These are phyloP conservation scores for Colletotrichum ledebouriae DNA, from an alignment of 2,329 filamentous ascomycete genomes.

Conservation along the genomic window DNA sequence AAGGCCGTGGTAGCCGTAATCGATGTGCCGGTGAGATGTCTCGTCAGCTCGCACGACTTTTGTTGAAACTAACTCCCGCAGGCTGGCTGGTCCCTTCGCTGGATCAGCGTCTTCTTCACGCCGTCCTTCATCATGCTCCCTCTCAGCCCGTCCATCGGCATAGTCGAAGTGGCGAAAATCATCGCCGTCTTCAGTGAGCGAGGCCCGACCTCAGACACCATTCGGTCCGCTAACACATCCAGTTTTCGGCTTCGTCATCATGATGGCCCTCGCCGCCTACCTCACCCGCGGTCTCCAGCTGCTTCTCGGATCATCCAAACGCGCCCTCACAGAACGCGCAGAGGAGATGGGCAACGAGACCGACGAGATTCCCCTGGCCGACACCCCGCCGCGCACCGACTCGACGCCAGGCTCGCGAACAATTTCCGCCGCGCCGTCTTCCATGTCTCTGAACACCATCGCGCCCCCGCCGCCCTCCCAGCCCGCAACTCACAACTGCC, in stretches of 20 bases:
- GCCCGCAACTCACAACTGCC: constrained; percentile 45
- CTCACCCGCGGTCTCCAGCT: constrained; percentile 67
- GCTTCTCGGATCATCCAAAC: constrained; percentile 64
- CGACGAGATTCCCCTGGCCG: constrained; percentile 63
- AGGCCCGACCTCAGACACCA: background rate
- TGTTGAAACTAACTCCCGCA: constrained; percentile 46
- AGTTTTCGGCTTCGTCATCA: constrained; percentile 69
- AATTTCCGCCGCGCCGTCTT: constrained; percentile 43
- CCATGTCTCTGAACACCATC: constrained; percentile 42
- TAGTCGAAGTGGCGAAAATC: constrained; percentile 69
- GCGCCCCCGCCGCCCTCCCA: constrained; percentile 41
- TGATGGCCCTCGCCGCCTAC: constrained; percentile 66
- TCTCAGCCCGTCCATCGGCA: constrained; percentile 66
- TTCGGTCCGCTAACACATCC: background rate
- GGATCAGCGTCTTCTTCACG: constrained; percentile 71
- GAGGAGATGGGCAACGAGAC: constrained; percentile 62
- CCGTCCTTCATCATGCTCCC: constrained; percentile 72
- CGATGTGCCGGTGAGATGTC: constrained; percentile 63
- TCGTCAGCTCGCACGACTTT: rapidly evolving
- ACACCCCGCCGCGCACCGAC: constrained; percentile 31
- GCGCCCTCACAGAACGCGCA: constrained; percentile 63
- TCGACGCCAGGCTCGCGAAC: constrained; percentile 44
- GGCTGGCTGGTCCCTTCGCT: constrained; percentile 69
- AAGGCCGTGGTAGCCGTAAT: constrained; percentile 62
- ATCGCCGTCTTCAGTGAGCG: constrained; percentile 69